Evolutionary conservation across 768 basidiomycete species (phyloP).

Genomic region (Boletales sp.): DNA sequence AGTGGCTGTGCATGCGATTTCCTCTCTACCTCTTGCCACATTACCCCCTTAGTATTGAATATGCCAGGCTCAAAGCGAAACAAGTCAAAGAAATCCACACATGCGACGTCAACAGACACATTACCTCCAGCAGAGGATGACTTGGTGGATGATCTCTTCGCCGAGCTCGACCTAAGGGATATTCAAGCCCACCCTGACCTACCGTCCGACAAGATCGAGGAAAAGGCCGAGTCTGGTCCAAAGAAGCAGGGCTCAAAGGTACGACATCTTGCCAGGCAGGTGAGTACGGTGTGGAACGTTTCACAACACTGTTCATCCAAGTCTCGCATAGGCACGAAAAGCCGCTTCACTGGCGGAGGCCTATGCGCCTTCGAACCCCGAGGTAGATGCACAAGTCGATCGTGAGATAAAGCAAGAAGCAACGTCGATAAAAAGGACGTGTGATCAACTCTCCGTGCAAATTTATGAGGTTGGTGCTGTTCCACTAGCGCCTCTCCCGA

Average conservation of each 20-base stretch:
- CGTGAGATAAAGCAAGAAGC: conserved; percentile 69
- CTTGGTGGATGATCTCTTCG: conserved; percentile 71
- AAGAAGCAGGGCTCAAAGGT: conserved; percentile 56
- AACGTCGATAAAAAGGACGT: conserved; percentile 56
- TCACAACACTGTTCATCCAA: background rate
- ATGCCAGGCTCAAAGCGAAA: conserved; percentile 44
- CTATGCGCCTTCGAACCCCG: conserved; percentile 50
- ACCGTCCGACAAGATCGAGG: conserved; percentile 1
- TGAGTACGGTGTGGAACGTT: conserved; percentile 25
- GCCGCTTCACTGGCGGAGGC: conserved; percentile 59
- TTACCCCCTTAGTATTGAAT: background rate
- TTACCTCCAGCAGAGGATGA: conserved; percentile 42
- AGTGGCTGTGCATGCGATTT: no score
- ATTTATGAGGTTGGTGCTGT: conserved; percentile 54
- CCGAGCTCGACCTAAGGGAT: conserved; percentile 69
- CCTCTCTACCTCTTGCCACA: conserved; percentile 6
- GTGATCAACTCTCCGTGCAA: conserved; percentile 61
- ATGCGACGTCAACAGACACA: conserved; percentile 20
- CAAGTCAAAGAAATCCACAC: conserved; percentile 48
- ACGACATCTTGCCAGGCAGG: conserved; percentile 72
- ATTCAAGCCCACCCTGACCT: conserved; percentile 39
- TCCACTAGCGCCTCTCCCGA: background rate
- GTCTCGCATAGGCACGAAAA: conserved; percentile 57
- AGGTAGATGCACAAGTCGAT: conserved; percentile 55
- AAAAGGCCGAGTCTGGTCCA: conserved; percentile 17